Evolutionary conservation across 2,329 filamentous ascomycete genomes (phyloP).

Genomic region (Trichoderma endophyticum): DNA sequence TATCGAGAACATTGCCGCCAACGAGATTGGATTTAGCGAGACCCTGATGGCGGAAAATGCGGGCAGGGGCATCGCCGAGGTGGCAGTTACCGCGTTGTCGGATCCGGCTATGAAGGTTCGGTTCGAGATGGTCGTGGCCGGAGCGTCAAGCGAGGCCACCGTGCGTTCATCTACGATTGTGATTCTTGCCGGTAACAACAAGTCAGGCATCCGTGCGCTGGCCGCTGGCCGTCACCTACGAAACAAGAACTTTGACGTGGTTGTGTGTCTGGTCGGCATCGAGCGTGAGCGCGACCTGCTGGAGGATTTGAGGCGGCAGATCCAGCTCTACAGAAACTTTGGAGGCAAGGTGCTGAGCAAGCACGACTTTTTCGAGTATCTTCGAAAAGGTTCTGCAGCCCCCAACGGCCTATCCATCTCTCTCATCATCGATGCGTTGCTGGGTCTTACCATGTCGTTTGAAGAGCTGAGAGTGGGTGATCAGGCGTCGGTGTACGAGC

Average conservation of each 20-base stretch:
- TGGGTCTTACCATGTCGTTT: slow-evolving; percentile 83
- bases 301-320: slow-evolving; percentile 75
- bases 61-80: slow-evolving; percentile 82
- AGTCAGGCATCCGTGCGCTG: slow-evolving; percentile 78
- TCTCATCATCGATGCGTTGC: slow-evolving; percentile 82
- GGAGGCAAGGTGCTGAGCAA: slow-evolving; percentile 69
- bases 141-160: slow-evolving; percentile 30
- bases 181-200: slow-evolving; percentile 93
- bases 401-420: slow-evolving; percentile 58
- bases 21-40: slow-evolving; percentile 81
- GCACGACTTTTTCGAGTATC: slow-evolving; percentile 57
- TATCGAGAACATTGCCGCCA: slow-evolving; percentile 84
- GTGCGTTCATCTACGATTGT: slow-evolving; percentile 50
- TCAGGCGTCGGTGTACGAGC: slow-evolving; percentile 78
- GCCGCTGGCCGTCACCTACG: slow-evolving; percentile 83
- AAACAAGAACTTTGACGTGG: slow-evolving; percentile 75
- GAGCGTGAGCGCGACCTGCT: slow-evolving; percentile 79
- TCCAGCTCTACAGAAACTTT: slow-evolving; percentile 79
- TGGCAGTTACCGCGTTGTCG: slow-evolving; percentile 66
- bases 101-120: slow-evolving; percentile 59
- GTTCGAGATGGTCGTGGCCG: slow-evolving; percentile 42
- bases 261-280: slow-evolving; percentile 79
- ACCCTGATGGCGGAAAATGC: slow-evolving; percentile 92
- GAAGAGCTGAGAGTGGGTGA: slow-evolving; percentile 82
- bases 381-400: slow-evolving; percentile 45